Evolutionary conservation across 139 green algal genomes (phyloP).

Genomic region (Coelastrella sp.): DNA sequence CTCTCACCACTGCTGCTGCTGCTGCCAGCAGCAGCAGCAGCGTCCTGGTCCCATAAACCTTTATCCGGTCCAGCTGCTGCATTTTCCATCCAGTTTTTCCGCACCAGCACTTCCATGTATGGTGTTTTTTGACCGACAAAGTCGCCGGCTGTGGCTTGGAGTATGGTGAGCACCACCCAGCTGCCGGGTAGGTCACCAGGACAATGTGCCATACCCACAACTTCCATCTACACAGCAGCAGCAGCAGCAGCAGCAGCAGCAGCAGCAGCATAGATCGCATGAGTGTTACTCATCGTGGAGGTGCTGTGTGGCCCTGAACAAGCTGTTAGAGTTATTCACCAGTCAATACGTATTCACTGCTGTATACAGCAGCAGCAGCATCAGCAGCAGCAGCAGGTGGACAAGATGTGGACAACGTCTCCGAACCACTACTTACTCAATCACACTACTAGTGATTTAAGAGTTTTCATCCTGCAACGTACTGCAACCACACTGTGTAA

Average conservation of each 20-base stretch:
- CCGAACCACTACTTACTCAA: neutral
- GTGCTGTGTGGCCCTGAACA: neutral
- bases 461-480: neutral
- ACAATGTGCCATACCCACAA: slow-evolving; percentile 36
- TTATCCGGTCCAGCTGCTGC: neutral
- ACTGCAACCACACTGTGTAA: neutral
- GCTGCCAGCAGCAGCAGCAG: neutral
- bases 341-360: neutral
- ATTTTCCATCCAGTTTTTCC: neutral
- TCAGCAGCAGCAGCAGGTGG: neutral
- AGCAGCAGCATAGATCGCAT: neutral
- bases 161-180: slow-evolving; percentile 26
- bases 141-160: neutral
- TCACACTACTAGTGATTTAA: neutral
- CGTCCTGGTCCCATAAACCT: neutral
- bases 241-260: neutral
- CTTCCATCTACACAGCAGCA: slow-evolving; percentile 6
- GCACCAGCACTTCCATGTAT: slow-evolving; percentile 15
- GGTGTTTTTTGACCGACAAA: neutral
- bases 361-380: neutral
- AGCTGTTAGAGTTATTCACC: neutral
- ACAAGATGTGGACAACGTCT: neutral
- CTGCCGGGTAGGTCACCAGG: neutral
- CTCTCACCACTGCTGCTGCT: slow-evolving; percentile 11
- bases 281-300: neutral